Evolutionary conservation across 2,329 filamentous ascomycete genomes (phyloP), one percentile per base, ranked within the genome.

Genomic region (Metarhizium robertsii): DNA sequence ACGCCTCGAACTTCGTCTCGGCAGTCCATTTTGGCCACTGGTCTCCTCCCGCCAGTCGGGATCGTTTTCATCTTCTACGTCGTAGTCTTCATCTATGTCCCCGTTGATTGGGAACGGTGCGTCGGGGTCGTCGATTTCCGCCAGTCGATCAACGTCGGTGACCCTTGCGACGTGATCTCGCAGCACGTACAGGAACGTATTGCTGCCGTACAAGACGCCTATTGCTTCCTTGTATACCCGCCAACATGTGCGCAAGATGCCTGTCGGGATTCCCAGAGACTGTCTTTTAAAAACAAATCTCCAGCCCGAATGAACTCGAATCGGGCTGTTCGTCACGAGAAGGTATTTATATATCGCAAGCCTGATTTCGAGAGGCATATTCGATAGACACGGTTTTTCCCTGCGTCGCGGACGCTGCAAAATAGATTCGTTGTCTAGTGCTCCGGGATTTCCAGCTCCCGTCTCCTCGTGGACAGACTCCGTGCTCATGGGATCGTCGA

Each of bases 141-240:
- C 56, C 10, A 66, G 52, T 13, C 55, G 51, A 5, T 55, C 36
- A 8, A 67, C 45, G 38, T 64, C 53, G 2, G 57, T 51, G 42
- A 59, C 43, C 38, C 54, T n/a, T 2, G 61, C 63, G 7, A 51
- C 59, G 14, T 55, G 55, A 57, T 79, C 75, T 1, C 77, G 71
- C 13, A 79, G 63, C 7, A 69, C 64, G 57, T 81, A 80, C 2
- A 67, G 59, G 57, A 81, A 81, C 0, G 53, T 67, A 52, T 81
- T 81, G 32, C 72, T 66, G 2, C 75, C 73, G 55, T 77, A 81
- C 1, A 81, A 66, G 4, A 79, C 62, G 2, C 61, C 61, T 2
- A 68, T 58, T 2, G 71, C 73, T 61, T 79, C 74, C 0, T 50
- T 6, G 36, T 68, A 68, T 32, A 76, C 59, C 1, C 56, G 53